These are phyloP conservation scores for Phytophthora meadii DNA, from an alignment of 352 stramenopile genomes.

Conservation along the genomic window DNA sequence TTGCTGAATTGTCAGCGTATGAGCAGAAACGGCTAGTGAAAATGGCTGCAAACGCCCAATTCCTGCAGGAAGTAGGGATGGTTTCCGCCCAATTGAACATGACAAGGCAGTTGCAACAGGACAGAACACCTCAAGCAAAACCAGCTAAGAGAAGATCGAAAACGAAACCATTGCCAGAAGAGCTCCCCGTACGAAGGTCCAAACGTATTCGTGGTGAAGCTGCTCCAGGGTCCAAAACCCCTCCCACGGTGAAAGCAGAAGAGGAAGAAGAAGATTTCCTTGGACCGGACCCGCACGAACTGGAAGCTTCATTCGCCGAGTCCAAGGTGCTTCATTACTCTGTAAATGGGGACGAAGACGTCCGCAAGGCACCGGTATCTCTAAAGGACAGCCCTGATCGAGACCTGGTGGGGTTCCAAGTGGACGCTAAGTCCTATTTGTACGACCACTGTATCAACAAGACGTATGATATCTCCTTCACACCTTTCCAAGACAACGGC, in stretches of 20 bases:
- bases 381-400: background rate
- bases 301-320: constrained; percentile 40
- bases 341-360: constrained; percentile 15
- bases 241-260: background rate
- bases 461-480: constrained; percentile 59
- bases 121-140: background rate
- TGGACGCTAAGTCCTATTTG: constrained; percentile 24
- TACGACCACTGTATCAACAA: constrained; percentile 47
- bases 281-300: constrained; percentile 13
- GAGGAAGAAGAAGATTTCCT: constrained; percentile 3
- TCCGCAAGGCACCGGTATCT: background rate
- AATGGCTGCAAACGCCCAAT: constrained; percentile 55
- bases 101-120: constrained; percentile 17
- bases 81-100: constrained; percentile 31
- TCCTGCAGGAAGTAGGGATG: constrained; percentile 55
- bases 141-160: constrained; percentile 9
- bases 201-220: constrained; percentile 40
- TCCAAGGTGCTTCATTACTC: constrained; percentile 44
- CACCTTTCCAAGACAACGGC: constrained; percentile 42
- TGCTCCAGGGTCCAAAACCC: constrained; percentile 5
- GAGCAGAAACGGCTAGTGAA: constrained; percentile 47
- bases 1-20: constrained; percentile 45
- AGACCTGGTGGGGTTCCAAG: constrained; percentile 32
- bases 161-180: constrained; percentile 4
- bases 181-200: constrained; percentile 37